A percentile compares a stretch with the other conserved stretches of the same genome.
Evolutionary conservation across 768 basidiomycete species (phyloP).

Genomic region (Russula griseocarnosa): DNA sequence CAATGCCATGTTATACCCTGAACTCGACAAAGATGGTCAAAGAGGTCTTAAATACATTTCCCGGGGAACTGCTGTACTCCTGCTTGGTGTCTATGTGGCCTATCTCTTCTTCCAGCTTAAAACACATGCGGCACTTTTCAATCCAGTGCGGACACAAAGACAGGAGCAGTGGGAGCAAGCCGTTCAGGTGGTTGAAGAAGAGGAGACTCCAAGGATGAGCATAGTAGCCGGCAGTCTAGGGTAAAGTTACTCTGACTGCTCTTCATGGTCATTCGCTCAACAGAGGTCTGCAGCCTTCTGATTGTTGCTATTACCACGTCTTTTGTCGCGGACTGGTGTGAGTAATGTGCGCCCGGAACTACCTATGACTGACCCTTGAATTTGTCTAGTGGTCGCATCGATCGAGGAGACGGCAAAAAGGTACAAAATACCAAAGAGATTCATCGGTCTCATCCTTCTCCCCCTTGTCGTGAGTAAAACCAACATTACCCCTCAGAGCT

Average conservation of each 20-base stretch:
- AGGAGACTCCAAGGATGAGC: slow-evolving; percentile 58
- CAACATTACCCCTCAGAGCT: background rate
- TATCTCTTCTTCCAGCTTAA: slow-evolving; percentile 41
- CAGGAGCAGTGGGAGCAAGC: background rate
- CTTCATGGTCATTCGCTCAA: background rate
- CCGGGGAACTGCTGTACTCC: slow-evolving; percentile 71
- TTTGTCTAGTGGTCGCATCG: slow-evolving; percentile 68
- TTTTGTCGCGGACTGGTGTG: slow-evolving; percentile 85
- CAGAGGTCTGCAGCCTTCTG: slow-evolving; percentile 50
- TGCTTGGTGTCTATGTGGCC: slow-evolving; percentile 68
- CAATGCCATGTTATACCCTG: slow-evolving; percentile 25
- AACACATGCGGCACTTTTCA: slow-evolving; percentile 65
- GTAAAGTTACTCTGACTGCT: slow-evolving; percentile 32
- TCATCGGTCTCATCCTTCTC: slow-evolving; percentile 82
- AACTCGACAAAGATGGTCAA: slow-evolving; percentile 29
- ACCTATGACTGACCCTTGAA: slow-evolving; percentile 7
- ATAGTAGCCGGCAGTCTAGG: slow-evolving; percentile 57
- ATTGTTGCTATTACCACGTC: slow-evolving; percentile 74
- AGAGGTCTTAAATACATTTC: slow-evolving; percentile 70
- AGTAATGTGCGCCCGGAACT: slow-evolving; percentile 34
- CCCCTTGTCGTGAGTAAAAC: slow-evolving; percentile 69
- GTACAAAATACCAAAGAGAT: slow-evolving; percentile 76
- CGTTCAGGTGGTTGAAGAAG: slow-evolving; percentile 38
- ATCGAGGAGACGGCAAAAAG: slow-evolving; percentile 87
- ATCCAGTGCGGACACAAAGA: slow-evolving; percentile 15